Conservation (phyloP, 495 filamentous ascomycete species). For the Echria macrotheca region DNA sequence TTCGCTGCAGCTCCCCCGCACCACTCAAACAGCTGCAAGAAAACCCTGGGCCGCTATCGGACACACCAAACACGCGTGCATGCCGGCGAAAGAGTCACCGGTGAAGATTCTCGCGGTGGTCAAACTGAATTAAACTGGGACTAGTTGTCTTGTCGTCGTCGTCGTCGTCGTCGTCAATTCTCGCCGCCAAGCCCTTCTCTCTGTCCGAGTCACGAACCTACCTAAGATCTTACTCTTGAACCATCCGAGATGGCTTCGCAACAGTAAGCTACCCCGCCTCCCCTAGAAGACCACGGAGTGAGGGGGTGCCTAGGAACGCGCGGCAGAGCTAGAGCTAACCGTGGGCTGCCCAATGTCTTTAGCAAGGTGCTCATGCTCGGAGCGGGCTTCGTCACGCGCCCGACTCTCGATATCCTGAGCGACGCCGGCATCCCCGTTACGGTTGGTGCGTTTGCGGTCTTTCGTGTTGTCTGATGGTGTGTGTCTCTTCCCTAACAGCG, state of each 20-base stretch:
- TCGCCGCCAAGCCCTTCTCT: too few species aligned
- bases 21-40: background rate
- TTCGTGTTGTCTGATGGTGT: background rate
- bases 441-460: slow-evolving; percentile 57
- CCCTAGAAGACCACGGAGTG: background rate
- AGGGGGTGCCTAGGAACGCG: background rate
- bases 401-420: slow-evolving; percentile 71
- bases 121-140: too few species aligned
- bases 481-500: slow-evolving; percentile 6
- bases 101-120: too few species aligned
- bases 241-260: slow-evolving; percentile 32
- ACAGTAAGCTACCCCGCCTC: slow-evolving; percentile 22
- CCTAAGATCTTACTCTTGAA: too few species aligned
- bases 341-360: too few species aligned
- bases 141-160: too few species aligned
- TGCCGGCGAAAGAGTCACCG: background rate
- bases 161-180: too few species aligned
- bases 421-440: slow-evolving; percentile 73
- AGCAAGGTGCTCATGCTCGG: slow-evolving; percentile 64
- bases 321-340: background rate
- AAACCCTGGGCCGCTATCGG: slow-evolving; percentile 12
- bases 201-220: too few species aligned
- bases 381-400: slow-evolving; percentile 75
- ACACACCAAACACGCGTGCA: too few species aligned
- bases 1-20: slow-evolving; percentile 1